A percentile compares a stretch with the other conserved stretches of the same genome.
phyloP scores from a whole-genome alignment of 257 asterid genomes.

The Salvia hispanica region DNA sequence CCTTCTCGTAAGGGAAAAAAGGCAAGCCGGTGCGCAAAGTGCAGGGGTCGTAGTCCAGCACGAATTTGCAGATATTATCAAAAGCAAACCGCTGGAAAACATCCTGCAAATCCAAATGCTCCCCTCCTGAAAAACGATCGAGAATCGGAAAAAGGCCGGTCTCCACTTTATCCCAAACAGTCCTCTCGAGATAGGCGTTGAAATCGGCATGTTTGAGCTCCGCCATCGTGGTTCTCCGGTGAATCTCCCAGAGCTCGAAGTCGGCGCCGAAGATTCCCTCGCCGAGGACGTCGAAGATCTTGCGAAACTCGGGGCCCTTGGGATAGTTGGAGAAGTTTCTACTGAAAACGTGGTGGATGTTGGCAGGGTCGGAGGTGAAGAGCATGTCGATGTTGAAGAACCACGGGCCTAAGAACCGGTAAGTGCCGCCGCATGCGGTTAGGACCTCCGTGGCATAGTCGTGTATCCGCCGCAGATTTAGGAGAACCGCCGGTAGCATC shows the following conservation, averaged over 20 bases:
- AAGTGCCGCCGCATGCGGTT: slow-evolving; percentile 38
- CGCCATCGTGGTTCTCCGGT: too few relatives aligned
- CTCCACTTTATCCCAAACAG: slow-evolving; percentile 40
- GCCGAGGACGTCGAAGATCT: too few relatives aligned
- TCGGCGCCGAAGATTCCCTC: too few relatives aligned
- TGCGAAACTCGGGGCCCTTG: too few relatives aligned
- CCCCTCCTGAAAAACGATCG: slow-evolving; percentile 16
- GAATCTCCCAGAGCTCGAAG: too few relatives aligned
- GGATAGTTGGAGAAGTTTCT: too few relatives aligned
- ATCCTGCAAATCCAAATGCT: slow-evolving; percentile 24
- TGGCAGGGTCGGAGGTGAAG: too few relatives aligned
- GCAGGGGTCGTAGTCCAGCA: slow-evolving; percentile 40
- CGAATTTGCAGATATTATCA: slow-evolving; percentile 20
- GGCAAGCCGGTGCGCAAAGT: slow-evolving; percentile 38
- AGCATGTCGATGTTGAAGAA: too few relatives aligned
- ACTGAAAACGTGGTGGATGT: too few relatives aligned
- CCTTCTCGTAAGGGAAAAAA: slow-evolving; percentile 40
- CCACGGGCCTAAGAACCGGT: neutral
- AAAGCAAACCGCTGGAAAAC: too few relatives aligned
- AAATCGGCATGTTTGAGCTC: slow-evolving; percentile 24
- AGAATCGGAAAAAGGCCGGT: slow-evolving; percentile 44
- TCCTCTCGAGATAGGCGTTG: slow-evolving; percentile 16
- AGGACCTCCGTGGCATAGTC: slow-evolving; percentile 40
- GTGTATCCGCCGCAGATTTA: slow-evolving; percentile 32
- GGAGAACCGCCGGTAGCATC: slow-evolving; percentile 44